phyloP scores from a whole-genome alignment of 106 monocot species.

The Phalaenopsis equestris region DNA sequence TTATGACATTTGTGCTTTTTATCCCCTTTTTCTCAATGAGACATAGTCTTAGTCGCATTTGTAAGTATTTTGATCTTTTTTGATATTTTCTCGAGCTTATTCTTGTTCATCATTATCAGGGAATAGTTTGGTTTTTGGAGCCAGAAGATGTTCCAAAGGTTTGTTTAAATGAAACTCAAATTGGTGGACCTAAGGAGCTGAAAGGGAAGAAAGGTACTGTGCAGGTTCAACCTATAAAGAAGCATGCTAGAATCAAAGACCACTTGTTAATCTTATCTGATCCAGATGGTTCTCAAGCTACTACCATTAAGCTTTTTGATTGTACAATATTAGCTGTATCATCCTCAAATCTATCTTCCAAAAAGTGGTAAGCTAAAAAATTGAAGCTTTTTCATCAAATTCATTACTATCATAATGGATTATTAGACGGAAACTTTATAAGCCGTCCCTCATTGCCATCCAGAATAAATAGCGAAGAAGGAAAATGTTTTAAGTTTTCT shows the following conservation, averaged over 20 bases:
- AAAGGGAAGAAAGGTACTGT: conserved; percentile 49
- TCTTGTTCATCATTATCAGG: conserved; percentile 33
- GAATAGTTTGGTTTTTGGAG: conserved; percentile 78
- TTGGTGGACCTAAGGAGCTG: conserved; percentile 39
- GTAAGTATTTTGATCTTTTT: not conserved
- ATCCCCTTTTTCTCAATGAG: not conserved
- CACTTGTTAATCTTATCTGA: conserved; percentile 47
- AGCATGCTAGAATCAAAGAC: conserved; percentile 65
- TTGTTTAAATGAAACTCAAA: conserved; percentile 29
- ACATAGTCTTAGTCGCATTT: not conserved
- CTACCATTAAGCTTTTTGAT: conserved; percentile 40
- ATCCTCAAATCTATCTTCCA: conserved; percentile 51
- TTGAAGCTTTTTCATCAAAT: not conserved
- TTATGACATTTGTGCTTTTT: not conserved
- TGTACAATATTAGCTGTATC: conserved; percentile 71
- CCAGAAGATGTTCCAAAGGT: conserved; percentile 48
- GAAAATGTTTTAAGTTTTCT: not conserved
- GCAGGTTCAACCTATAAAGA: conserved; percentile 82
- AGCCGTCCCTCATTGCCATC: not conserved
- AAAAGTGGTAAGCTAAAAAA: conserved; percentile 63
- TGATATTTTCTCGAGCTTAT: not conserved
- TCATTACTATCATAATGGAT: not conserved
- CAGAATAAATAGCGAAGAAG: not conserved
- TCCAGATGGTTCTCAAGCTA: conserved; percentile 39
- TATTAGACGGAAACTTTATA: not conserved